phyloP scores from a whole-genome alignment of 129 eudicot genomes.

The Centrapalus pauciflorus region DNA sequence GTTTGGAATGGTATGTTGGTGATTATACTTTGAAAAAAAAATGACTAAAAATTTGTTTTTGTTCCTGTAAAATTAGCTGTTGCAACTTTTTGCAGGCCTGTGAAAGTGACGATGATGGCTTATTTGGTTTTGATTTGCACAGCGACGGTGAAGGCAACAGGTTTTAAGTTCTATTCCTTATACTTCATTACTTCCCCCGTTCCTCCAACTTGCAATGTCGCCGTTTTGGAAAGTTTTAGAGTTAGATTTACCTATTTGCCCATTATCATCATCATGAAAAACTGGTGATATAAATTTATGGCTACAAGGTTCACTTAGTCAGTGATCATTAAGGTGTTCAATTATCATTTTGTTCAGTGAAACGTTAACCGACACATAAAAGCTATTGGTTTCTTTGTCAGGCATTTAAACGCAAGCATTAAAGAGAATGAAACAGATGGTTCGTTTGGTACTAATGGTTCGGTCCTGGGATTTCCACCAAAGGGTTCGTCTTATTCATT shows the following conservation, averaged over 20 bases:
- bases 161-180: slow-evolving; percentile 52
- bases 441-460: slow-evolving; percentile 47
- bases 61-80: slow-evolving; percentile 8
- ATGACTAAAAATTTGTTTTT: neutral
- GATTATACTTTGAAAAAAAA: too few species aligned
- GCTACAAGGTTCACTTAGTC: too few species aligned
- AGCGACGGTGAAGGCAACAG: slow-evolving; percentile 92
- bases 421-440: slow-evolving; percentile 42
- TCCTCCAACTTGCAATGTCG: neutral
- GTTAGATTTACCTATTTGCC: neutral
- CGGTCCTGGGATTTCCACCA: slow-evolving; percentile 54
- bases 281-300: too few species aligned
- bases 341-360: neutral
- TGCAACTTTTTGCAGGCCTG: slow-evolving; percentile 62
- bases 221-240: neutral
- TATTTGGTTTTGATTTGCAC: slow-evolving; percentile 88
- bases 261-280: neutral
- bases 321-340: too few species aligned
- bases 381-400: slow-evolving; percentile 20
- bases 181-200: neutral
- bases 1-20: too few species aligned
- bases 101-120: slow-evolving; percentile 75
- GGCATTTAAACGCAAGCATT: slow-evolving; percentile 65
- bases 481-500: slow-evolving; percentile 53
- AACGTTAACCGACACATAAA: neutral